Conservation (phyloP, 73 alveolate species). For the Uronychia setigera region DNA sequence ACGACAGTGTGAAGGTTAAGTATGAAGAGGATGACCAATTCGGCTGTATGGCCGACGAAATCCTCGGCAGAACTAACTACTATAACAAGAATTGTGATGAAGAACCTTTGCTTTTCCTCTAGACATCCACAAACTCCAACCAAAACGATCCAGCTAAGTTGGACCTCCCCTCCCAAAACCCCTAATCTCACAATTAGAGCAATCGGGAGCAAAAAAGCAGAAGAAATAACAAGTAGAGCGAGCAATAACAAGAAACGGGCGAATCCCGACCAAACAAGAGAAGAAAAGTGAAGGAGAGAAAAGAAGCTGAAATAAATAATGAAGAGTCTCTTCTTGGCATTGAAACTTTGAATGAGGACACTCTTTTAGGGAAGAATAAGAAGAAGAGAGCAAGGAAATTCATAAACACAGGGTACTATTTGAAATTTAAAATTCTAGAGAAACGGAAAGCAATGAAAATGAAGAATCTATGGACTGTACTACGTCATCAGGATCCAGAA, state of each 20-base stretch:
- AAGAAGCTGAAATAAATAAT: neutral
- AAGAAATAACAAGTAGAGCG: neutral
- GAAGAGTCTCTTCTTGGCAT: neutral
- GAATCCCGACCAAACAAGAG: constrained; percentile 4
- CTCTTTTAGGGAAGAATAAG: neutral
- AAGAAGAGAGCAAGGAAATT: neutral
- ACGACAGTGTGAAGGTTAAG: neutral
- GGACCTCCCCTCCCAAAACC: neutral
- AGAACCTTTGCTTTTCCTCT: neutral
- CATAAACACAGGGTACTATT: neutral
- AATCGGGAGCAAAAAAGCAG: neutral
- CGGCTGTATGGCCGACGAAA: neutral
- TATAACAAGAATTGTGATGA: neutral
- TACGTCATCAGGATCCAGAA: neutral
- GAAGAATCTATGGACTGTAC: neutral
- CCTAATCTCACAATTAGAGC: neutral
- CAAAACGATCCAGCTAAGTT: neutral
- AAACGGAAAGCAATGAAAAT: neutral
- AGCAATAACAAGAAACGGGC: neutral
- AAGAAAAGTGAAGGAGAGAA: neutral
- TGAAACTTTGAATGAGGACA: neutral
- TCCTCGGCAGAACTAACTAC: neutral
- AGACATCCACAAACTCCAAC: neutral
- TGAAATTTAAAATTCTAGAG: no score
- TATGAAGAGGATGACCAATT: neutral